Base-by-base conservation (phyloP, 2,329 filamentous ascomycete genomes). In the Diatrype stigma region DNA sequence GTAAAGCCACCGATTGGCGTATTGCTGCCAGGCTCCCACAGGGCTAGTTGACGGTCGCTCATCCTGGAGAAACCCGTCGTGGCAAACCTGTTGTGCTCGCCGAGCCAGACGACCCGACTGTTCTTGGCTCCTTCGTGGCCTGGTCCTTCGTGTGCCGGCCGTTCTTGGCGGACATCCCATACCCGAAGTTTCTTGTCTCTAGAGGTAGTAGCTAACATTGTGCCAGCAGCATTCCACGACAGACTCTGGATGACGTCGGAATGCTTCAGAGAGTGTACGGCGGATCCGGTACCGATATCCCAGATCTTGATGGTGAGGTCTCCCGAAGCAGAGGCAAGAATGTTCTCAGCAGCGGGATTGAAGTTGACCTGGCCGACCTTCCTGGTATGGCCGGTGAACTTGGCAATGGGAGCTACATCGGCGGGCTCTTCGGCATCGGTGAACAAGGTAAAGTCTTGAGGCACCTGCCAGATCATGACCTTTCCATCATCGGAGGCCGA, bases 291-390 rank as follows among this genome's bases (percentile, higher is more conserved):
- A 67, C 85, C 81, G 57, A 97, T 80, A 73, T 99, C 94, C 94
- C 94, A 99, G 48, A 99, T 75, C 78, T 96, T 97, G 73, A 97
- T 82, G 16, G 87, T 91, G 72, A 91, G 92, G 72, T 99, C 94
- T 65, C 93, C 94, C 14, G 94, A 97, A 35, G 93, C 89, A 28
- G 92, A 96, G 49, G 94, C 93, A 47, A 99, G 87, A 60, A 99
- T 87, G 71, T 95, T 96, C 68, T 96, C 91, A 63, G 94, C 94
- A 40, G 93, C 85, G 47, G 94, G 92, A 75, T 99, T 97, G 81
- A 97, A 99, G 49, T 96, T 83, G 60, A 99, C 93, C 71, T 99
- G 94, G 55, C 94, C 94, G 57, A 99, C 90, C 74, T 99, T 99
- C 73, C 93, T 89, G 60, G 91, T 86, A 70, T 99, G 94, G 11